Conservation (phyloP, 192 early-diverging fungal genomes). For the Umbelopsis sp. region DNA sequence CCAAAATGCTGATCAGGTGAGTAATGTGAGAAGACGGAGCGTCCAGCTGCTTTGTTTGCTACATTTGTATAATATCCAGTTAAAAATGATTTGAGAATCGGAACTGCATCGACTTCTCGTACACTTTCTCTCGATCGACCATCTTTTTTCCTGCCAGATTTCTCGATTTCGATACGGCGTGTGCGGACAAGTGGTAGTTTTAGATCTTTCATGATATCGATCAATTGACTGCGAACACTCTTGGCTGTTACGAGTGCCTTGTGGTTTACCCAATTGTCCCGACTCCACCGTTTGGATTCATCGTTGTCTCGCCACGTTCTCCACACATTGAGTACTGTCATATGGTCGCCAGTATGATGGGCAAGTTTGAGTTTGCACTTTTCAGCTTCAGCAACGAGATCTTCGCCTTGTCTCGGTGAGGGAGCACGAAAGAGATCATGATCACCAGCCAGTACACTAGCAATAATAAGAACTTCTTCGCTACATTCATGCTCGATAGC, state of each 20-base stretch:
- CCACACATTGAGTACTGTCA: slow-evolving; percentile 84
- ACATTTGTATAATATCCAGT: slow-evolving; percentile 93
- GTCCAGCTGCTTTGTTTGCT: slow-evolving; percentile 85
- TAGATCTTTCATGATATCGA: slow-evolving; percentile 84
- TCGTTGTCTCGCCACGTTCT: slow-evolving; percentile 76
- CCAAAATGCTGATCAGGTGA: slow-evolving; percentile 42
- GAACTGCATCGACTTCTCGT: slow-evolving; percentile 49
- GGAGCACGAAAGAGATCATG: slow-evolving; percentile 85
- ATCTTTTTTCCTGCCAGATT: slow-evolving; percentile 18
- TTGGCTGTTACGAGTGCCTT: slow-evolving; percentile 79
- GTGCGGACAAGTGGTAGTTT: slow-evolving; percentile 44
- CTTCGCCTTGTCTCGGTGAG: slow-evolving; percentile 66
- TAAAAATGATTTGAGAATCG: slow-evolving; percentile 84
- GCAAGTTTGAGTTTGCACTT: slow-evolving; percentile 82
- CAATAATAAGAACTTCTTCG: slow-evolving; percentile 88
- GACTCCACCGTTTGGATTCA: slow-evolving; percentile 80
- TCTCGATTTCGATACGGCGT: slow-evolving; percentile 9
- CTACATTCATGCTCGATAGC: slow-evolving; percentile 82
- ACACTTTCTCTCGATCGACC: slow-evolving; percentile 52
- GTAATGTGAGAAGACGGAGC: slow-evolving; percentile 61
- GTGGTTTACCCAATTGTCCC: slow-evolving; percentile 85
- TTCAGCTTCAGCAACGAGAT: slow-evolving; percentile 80
- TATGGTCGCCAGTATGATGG: slow-evolving; percentile 91
- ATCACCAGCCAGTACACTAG: slow-evolving; percentile 91
- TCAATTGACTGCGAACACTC: slow-evolving; percentile 87